These are phyloP conservation scores for Tremella fuciformis DNA, from an alignment of 768 basidiomycete species.

Conservation along the genomic window DNA sequence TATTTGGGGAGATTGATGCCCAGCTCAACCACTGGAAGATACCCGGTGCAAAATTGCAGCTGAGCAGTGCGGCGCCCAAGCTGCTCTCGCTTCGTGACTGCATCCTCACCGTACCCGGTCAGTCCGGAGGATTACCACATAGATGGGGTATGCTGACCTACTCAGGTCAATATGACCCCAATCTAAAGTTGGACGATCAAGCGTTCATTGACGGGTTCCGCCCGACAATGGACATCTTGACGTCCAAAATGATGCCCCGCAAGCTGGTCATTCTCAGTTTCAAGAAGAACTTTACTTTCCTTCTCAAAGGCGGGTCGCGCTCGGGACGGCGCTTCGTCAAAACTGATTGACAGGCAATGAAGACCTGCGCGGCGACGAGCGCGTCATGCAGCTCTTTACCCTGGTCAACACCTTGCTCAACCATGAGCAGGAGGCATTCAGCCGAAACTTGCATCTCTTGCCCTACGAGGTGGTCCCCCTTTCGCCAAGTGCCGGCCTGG, in stretches of 20 bases:
- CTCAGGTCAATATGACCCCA: constrained; percentile 46
- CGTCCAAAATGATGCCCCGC: constrained; percentile 45
- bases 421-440: constrained; percentile 45
- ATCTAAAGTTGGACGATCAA: constrained; percentile 43
- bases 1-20: constrained; percentile 44
- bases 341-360: constrained; percentile 35
- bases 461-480: constrained; percentile 48
- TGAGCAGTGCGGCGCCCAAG: constrained; percentile 41
- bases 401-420: constrained; percentile 48
- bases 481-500: constrained; percentile 40
- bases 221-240: constrained; percentile 42
- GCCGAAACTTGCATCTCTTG: constrained; percentile 44
- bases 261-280: constrained; percentile 43
- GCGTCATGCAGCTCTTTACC: constrained; percentile 52
- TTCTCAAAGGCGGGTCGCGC: constrained; percentile 45
- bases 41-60: constrained; percentile 41
- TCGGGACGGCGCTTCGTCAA: not conserved
- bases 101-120: constrained; percentile 48
- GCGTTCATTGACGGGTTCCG: constrained; percentile 46
- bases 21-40: constrained; percentile 41
- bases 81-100: constrained; percentile 42
- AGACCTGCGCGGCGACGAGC: constrained; percentile 48
- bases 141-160: constrained; percentile 1
- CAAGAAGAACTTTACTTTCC: constrained; percentile 38
- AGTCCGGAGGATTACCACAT: not conserved